Evolutionary conservation across 1,284 basidiomycete genomes (phyloP).

Genomic region (Anthracocystis walkeri): DNA sequence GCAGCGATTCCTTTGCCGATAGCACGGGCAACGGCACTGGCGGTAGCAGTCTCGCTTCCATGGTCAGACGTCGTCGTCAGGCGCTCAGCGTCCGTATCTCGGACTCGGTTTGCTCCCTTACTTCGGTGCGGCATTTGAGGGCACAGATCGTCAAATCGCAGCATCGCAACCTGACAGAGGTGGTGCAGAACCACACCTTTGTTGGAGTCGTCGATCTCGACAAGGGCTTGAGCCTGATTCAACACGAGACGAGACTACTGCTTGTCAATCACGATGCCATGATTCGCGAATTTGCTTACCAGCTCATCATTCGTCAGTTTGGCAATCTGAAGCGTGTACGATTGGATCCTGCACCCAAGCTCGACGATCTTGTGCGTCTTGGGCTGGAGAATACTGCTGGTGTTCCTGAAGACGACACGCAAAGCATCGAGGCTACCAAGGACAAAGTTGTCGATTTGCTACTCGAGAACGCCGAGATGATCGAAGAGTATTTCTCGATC

Average conservation of each 20-base stretch:
- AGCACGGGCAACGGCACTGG: not conserved
- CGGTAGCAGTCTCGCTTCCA: slow-evolving; percentile 1
- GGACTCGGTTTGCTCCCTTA: slow-evolving; percentile 83
- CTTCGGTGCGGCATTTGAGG: slow-evolving; percentile 81
- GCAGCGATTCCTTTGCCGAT: not conserved
- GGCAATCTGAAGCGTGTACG: slow-evolving; percentile 81
- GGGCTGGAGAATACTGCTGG: slow-evolving; percentile 80
- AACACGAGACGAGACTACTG: slow-evolving; percentile 88
- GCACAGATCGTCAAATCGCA: slow-evolving; percentile 75
- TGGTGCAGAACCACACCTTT: slow-evolving; percentile 87
- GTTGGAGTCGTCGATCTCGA: slow-evolving; percentile 89
- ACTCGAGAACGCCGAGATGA: slow-evolving; percentile 79
- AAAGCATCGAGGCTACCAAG: slow-evolving; percentile 65
- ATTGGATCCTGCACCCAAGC: slow-evolving; percentile 82
- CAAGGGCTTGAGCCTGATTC: slow-evolving; percentile 82
- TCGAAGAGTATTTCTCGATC: slow-evolving; percentile 91
- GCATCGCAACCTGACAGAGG: slow-evolving; percentile 83
- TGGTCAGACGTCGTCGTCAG: slow-evolving; percentile 19
- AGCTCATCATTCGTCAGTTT: slow-evolving; percentile 91
- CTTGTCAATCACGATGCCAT: slow-evolving; percentile 80
- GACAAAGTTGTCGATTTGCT: slow-evolving; percentile 67
- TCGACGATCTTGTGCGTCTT: slow-evolving; percentile 80
- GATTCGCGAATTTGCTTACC: slow-evolving; percentile 90
- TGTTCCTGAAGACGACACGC: slow-evolving; percentile 67
- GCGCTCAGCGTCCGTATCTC: slow-evolving; percentile 73